Base-by-base conservation (phyloP, 768 basidiomycete species). In the Sarcodon aspratus region DNA sequence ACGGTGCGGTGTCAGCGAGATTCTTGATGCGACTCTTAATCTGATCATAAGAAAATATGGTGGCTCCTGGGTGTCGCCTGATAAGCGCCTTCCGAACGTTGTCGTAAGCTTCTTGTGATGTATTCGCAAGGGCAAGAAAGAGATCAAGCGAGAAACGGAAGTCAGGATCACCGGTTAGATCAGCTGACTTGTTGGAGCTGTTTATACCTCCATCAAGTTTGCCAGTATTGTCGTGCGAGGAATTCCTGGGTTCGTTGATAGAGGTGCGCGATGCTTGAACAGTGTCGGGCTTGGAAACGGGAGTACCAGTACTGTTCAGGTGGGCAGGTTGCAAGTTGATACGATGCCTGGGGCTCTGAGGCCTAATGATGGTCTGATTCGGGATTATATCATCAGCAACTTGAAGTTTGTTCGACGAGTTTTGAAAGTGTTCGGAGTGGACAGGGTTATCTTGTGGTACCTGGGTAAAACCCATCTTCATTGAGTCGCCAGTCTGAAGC, bases 1-100 rank as follows among this genome's bases (percentile, higher is more conserved):
- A 44, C 0, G 66, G 50, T 8, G 62, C 50, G 7, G 75, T 55
- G 0, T 73, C 68, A 33, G 54, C 70, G 15, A 65, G 48, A 1
- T 61, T 49, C 1, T 52, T 48, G 7, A 71, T 51, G 1, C 52
- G 46, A 9, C 55, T 57, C 40, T 65, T 65, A 33, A 65, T 57
- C 13, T 35, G 38, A 32, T 69, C 47, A 46, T 64, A 59, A 1
- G 66, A 64, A 2, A 65, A 58, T 7, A 71, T 49, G 15, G 17
- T 18, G 0, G 58, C 46, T 3, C 47, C 37, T 10, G 38, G 38
- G 3, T 61, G 55, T 13, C 63, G 66, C 50, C 58, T 52, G 18
- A 52, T 34, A 48, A 63, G 50, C 1, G 61, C 59, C 3, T 51
- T 15, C 0, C 62, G 42, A 10, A 62, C 53, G 10, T 8, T 33